phyloP scores from a whole-genome alignment of 495 filamentous ascomycete species.

The Beverwykella pulmonaria region DNA sequence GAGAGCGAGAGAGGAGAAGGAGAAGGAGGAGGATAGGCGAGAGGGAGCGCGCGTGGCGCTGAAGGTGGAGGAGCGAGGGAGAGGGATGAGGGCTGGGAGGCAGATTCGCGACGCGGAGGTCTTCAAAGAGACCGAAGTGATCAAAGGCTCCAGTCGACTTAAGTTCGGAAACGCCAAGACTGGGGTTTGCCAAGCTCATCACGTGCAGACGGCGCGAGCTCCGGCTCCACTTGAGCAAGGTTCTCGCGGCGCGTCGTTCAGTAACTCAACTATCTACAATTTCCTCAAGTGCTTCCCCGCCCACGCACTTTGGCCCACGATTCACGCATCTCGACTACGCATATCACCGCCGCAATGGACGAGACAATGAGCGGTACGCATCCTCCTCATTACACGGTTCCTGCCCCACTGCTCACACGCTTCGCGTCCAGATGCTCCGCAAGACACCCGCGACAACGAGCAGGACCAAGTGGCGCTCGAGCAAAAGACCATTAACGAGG shows the following conservation, averaged over 20 bases:
- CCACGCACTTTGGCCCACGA: background rate
- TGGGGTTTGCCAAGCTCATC: background rate
- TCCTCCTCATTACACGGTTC: conserved; percentile 39
- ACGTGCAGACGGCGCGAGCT: background rate
- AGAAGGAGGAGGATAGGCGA: conserved; percentile 7
- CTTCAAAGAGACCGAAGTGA: conserved; percentile 31
- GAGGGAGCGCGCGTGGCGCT: conserved; percentile 25
- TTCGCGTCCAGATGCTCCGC: conserved; percentile 40
- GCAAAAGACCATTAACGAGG: conserved; percentile 90
- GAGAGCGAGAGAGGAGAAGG: background rate
- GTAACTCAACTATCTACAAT: too few relatives aligned
- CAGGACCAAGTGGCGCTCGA: conserved; percentile 73
- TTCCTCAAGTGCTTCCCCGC: background rate
- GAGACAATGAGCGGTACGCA: conserved; percentile 36
- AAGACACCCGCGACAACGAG: conserved; percentile 47
- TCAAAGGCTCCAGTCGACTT: background rate
- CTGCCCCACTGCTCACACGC: background rate
- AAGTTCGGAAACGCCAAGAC: background rate
- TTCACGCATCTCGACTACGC: background rate
- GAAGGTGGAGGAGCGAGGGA: background rate
- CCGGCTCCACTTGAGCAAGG: background rate
- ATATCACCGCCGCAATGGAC: conserved; percentile 27
- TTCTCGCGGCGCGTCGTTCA: background rate
- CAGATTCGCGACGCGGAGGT: conserved; percentile 40
- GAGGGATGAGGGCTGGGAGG: conserved; percentile 6